Percentiles rank a stretch among this genome's conserved stretches.
Evolutionary conservation across 2,329 filamentous ascomycete genomes (phyloP).

Genomic region (Fusarium equiseti): DNA sequence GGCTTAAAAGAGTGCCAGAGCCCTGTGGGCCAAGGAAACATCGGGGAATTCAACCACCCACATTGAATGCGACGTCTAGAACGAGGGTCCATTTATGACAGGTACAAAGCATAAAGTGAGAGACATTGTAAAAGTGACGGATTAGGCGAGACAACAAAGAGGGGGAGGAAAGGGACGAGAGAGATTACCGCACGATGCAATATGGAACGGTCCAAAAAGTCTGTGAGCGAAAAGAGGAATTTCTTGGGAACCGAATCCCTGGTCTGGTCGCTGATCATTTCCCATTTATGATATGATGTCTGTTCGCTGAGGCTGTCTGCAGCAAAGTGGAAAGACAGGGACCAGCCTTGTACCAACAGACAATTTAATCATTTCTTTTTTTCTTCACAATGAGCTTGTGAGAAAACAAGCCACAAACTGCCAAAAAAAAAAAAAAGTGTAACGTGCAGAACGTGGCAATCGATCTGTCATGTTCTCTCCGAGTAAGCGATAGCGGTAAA

Average conservation of each 20-base stretch:
- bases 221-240: not conserved
- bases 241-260: not conserved
- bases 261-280: constrained; percentile 18
- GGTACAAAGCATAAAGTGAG: not conserved
- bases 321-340: constrained; percentile 16
- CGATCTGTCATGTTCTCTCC: not conserved
- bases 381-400: not conserved
- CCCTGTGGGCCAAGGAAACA: constrained; percentile 5
- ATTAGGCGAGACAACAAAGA: constrained; percentile 2
- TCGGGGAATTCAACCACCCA: constrained; percentile 9
- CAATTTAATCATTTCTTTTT: not conserved
- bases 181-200: constrained; percentile 8
- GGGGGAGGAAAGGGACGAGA: not conserved
- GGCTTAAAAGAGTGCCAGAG: constrained; percentile 17
- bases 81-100: not conserved
- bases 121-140: not conserved
- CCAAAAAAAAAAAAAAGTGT: not conserved
- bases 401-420: not conserved
- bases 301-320: not conserved
- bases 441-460: constrained; percentile 1
- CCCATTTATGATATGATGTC: not conserved
- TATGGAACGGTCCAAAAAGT: constrained; percentile 18
- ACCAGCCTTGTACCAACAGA: constrained; percentile 3
- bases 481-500: not conserved
- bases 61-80: constrained; percentile 10